Conservation (phyloP, 169 alveolate genomes). For the Plasmodium ovale region DNA sequence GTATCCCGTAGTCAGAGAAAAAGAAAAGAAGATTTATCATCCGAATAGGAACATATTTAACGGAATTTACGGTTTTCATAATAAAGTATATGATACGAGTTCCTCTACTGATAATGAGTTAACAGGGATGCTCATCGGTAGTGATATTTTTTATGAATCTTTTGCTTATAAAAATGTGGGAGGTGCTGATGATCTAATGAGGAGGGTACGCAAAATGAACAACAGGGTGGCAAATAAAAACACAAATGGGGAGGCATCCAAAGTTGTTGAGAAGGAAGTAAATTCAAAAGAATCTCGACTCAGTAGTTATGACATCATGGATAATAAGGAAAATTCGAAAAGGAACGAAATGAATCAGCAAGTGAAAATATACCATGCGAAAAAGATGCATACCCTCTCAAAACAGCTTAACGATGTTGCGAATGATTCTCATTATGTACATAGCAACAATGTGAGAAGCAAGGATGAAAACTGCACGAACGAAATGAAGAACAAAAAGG, state of each 20-base stretch:
- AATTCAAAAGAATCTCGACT: no score
- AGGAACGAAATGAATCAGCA: no score
- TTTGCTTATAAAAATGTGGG: slow-evolving; percentile 52
- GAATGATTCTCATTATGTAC: no score
- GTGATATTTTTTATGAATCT: slow-evolving; percentile 60
- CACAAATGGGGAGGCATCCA: background rate
- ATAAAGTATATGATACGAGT: slow-evolving; percentile 22
- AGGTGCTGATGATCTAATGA: slow-evolving; percentile 27
- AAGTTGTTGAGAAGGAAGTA: background rate
- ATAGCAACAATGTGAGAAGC: background rate
- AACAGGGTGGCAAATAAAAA: slow-evolving; percentile 2
- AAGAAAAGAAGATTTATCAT: slow-evolving; percentile 15
- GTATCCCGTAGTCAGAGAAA: background rate
- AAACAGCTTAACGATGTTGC: no score
- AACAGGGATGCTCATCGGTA: slow-evolving; percentile 25
- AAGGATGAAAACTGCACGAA: background rate
- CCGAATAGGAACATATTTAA: slow-evolving; percentile 61
- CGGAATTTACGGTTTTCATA: slow-evolving; percentile 43
- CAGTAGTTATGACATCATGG: no score
- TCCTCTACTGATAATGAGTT: slow-evolving; percentile 39
- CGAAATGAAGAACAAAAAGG: background rate
- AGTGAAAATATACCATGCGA: no score
- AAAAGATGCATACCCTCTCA: no score
- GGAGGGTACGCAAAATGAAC: background rate
- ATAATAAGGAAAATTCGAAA: no score